A percentile compares a stretch with the other conserved stretches of the same genome.
Conservation (phyloP, 164 flowering plant species). For the Aristolochia californica region DNA sequence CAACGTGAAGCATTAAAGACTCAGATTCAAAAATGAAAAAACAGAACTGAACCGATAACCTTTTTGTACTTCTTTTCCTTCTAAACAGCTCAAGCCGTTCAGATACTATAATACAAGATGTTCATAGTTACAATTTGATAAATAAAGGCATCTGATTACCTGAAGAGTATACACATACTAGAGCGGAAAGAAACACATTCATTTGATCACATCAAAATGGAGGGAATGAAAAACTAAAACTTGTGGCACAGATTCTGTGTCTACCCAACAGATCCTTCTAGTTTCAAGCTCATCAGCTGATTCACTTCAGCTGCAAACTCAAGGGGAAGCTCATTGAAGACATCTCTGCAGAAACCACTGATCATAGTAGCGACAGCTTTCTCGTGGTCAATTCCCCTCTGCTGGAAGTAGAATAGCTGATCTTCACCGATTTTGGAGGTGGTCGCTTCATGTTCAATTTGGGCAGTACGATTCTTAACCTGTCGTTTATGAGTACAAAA, state of each 20-base stretch:
- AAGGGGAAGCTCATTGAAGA: constrained; percentile 81
- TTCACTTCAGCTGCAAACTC: constrained; percentile 97
- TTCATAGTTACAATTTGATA: too few relatives aligned
- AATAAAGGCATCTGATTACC: too few relatives aligned
- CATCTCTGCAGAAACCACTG: constrained; percentile 86
- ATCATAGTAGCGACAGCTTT: constrained; percentile 93
- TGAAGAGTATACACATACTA: too few relatives aligned
- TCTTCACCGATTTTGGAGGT: constrained; percentile 91
- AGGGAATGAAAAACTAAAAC: too few relatives aligned
- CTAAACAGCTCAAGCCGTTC: too few relatives aligned
- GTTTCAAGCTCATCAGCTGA: constrained; percentile 87
- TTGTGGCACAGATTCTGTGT: neutral
- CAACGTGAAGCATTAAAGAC: too few relatives aligned
- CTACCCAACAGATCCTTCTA: constrained; percentile 84
- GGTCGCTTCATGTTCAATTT: constrained; percentile 89
- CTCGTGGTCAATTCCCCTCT: constrained; percentile 92
- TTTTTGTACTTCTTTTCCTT: too few relatives aligned
- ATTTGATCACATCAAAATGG: too few relatives aligned
- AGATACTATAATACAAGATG: too few relatives aligned
- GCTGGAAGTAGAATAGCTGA: constrained; percentile 86
- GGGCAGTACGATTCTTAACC: constrained; percentile 73
- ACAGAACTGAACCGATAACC: too few relatives aligned
- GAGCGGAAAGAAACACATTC: too few relatives aligned
- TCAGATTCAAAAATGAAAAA: too few relatives aligned
- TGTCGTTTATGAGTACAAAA: constrained; percentile 61